Percentiles rank a stretch among this genome's conserved stretches.
Evolutionary conservation across 164 flowering plant species (phyloP).

Genomic region (Piper longum): DNA sequence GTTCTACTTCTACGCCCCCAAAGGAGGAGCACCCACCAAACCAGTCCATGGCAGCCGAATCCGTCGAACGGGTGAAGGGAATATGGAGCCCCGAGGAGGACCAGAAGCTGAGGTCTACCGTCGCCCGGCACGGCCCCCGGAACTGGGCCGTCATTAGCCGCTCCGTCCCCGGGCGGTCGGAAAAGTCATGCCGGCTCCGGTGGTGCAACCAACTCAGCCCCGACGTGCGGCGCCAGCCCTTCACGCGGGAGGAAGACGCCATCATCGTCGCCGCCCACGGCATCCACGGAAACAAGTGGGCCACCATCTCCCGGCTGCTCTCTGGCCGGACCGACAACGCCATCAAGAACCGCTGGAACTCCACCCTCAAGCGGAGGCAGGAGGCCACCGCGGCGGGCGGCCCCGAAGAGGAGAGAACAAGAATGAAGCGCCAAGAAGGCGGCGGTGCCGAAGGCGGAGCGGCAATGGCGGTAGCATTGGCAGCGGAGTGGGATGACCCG

Average conservation of each 20-base stretch:
- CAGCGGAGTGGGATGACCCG: too few species aligned
- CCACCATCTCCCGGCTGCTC: too few species aligned
- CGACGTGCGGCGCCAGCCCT: slow-evolving; percentile 66
- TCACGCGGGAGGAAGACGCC: slow-evolving; percentile 70
- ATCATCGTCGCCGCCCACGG: slow-evolving; percentile 66
- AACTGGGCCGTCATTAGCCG: slow-evolving; percentile 87
- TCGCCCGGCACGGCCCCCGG: slow-evolving; percentile 58
- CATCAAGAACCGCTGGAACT: slow-evolving; percentile 51
- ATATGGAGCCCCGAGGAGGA: slow-evolving; percentile 97
- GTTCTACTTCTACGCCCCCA: neutral
- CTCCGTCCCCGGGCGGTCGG: slow-evolving; percentile 1
- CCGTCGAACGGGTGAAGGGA: slow-evolving; percentile 74
- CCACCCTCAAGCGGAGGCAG: slow-evolving; percentile 34
- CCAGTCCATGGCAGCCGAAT: slow-evolving; percentile 2
- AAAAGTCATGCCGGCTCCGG: too few species aligned
- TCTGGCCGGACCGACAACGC: slow-evolving; percentile 82
- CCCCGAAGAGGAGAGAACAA: slow-evolving; percentile 38
- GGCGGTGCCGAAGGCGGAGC: neutral
- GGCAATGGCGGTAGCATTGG: too few species aligned
- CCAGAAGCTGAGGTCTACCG: slow-evolving; percentile 41
- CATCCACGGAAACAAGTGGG: slow-evolving; percentile 23
- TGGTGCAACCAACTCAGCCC: slow-evolving; percentile 40
- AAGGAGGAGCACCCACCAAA: neutral
- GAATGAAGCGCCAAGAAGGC: neutral
- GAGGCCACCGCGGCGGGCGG: slow-evolving; percentile 10